Percentiles rank a stretch among this genome's conserved stretches.
Evolutionary conservation across 495 filamentous ascomycete genomes (phyloP).

Genomic region (Talaromyces stipitatus): DNA sequence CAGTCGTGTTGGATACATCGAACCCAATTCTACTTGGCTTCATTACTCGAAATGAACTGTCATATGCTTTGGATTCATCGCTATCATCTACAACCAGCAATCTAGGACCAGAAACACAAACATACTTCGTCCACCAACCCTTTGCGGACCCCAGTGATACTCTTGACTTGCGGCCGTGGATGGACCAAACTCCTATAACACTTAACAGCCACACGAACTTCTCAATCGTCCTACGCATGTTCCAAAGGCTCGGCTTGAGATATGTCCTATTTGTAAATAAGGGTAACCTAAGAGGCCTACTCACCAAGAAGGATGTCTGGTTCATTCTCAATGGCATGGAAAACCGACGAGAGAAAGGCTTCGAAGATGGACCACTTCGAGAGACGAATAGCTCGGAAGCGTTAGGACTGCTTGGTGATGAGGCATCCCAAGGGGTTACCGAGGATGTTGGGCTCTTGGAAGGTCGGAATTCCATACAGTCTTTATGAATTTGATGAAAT

Average conservation of each 20-base stretch:
- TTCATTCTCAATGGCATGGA: slow-evolving; percentile 79
- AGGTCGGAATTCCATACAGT: slow-evolving; percentile 26
- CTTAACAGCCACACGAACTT: slow-evolving; percentile 67
- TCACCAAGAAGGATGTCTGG: slow-evolving; percentile 99
- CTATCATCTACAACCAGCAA: slow-evolving; percentile 38
- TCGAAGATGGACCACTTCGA: slow-evolving; percentile 27
- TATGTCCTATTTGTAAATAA: slow-evolving; percentile 84
- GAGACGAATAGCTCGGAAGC: slow-evolving; percentile 38
- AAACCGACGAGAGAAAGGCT: slow-evolving; percentile 36
- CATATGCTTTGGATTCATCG: slow-evolving; percentile 59
- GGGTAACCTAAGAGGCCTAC: slow-evolving; percentile 71
- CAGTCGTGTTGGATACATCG: slow-evolving; percentile 69
- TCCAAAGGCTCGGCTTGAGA: slow-evolving; percentile 84
- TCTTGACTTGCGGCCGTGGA: slow-evolving; percentile 88
- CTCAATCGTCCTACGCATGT: slow-evolving; percentile 78
- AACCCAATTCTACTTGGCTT: slow-evolving; percentile 75
- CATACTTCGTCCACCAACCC: slow-evolving; percentile 76
- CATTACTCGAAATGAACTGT: slow-evolving; percentile 86
- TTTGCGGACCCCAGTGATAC: slow-evolving; percentile 70
- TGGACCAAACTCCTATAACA: slow-evolving; percentile 96
- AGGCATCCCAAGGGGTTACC: slow-evolving; percentile 21
- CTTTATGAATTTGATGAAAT: neutral
- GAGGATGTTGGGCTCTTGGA: slow-evolving; percentile 30
- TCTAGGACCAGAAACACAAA: slow-evolving; percentile 63
- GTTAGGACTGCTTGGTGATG: slow-evolving; percentile 38